Evolutionary conservation across 164 flowering plant genomes (phyloP).

Genomic region (Vitis labrusca): DNA sequence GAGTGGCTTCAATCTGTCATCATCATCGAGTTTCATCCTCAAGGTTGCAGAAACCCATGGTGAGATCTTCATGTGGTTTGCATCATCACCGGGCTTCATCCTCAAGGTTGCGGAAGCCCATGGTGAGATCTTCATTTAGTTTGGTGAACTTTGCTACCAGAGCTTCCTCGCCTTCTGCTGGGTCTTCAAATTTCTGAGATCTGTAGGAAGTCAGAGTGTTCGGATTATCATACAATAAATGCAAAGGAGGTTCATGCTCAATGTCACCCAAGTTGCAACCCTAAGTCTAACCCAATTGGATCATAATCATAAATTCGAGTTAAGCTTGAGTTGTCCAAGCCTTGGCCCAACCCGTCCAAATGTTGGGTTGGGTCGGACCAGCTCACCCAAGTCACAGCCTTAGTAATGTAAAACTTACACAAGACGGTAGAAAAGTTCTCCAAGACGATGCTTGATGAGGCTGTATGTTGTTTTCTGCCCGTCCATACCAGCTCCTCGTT

Average conservation of each 20-base stretch:
- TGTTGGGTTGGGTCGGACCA: too few species aligned
- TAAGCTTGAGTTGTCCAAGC: too few species aligned
- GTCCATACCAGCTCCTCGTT: constrained; percentile 92
- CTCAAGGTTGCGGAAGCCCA: constrained; percentile 95
- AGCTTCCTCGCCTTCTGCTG: constrained; percentile 91
- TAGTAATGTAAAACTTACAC: constrained; percentile 57
- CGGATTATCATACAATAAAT: too few species aligned
- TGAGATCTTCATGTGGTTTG: constrained; percentile 21
- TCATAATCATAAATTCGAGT: too few species aligned
- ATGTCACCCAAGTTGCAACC: too few species aligned
- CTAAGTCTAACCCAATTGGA: too few species aligned
- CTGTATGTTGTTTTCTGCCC: constrained; percentile 92
- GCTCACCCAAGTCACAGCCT: not conserved
- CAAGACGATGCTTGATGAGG: constrained; percentile 85
- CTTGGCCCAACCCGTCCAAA: too few species aligned
- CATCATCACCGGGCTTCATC: constrained; percentile 64
- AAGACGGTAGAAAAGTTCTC: constrained; percentile 92
- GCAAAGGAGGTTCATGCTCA: too few species aligned
- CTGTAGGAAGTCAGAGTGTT: constrained; percentile 30
- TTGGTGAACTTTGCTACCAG: constrained; percentile 80
- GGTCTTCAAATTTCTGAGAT: constrained; percentile 98
- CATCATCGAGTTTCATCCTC: constrained; percentile 81
- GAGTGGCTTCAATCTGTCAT: too few species aligned
- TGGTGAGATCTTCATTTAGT: constrained; percentile 79
- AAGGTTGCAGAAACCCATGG: constrained; percentile 89